These are phyloP conservation scores for Cryptococcus amylolentus DNA, from an alignment of 1,284 basidiomycete species.

Conservation along the genomic window DNA sequence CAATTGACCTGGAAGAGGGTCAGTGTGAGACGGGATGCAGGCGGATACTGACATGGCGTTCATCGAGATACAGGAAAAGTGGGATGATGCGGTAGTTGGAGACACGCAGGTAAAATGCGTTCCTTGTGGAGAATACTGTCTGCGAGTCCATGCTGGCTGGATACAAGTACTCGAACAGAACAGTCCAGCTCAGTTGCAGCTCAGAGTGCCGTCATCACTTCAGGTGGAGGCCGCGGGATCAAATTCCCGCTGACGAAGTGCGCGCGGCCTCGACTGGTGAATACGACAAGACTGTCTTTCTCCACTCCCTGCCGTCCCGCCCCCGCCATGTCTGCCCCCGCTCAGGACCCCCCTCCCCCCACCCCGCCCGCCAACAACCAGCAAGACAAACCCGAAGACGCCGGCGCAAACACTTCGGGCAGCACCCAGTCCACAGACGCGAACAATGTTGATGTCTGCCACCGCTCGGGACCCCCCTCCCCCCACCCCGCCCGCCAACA, in stretches of 20 bases:
- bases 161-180: not conserved
- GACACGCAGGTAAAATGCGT: conserved; percentile 43
- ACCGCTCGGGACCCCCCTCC: conserved; percentile 30
- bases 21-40: not conserved
- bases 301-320: not conserved
- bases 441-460: conserved; percentile 33
- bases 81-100: conserved; percentile 46
- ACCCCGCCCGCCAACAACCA: conserved; percentile 10
- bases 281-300: not conserved
- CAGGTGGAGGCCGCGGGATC: conserved; percentile 8
- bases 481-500: conserved; percentile 15
- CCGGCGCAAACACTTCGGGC: not conserved
- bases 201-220: too few relatives aligned
- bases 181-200: not conserved
- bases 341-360: conserved; percentile 31
- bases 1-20: conserved; percentile 34
- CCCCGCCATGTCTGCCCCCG: conserved; percentile 27
- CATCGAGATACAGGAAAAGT: conserved; percentile 46
- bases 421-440: not conserved
- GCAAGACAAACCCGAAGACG: conserved; percentile 14
- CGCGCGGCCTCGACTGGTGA: conserved; percentile 1
- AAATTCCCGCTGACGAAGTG: conserved; percentile 25
- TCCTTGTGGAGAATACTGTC: conserved; percentile 40
- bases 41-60: conserved; percentile 38
- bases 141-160: not conserved